Conservation (phyloP, 2,329 filamentous ascomycete species). For the Fusarium sororula region DNA sequence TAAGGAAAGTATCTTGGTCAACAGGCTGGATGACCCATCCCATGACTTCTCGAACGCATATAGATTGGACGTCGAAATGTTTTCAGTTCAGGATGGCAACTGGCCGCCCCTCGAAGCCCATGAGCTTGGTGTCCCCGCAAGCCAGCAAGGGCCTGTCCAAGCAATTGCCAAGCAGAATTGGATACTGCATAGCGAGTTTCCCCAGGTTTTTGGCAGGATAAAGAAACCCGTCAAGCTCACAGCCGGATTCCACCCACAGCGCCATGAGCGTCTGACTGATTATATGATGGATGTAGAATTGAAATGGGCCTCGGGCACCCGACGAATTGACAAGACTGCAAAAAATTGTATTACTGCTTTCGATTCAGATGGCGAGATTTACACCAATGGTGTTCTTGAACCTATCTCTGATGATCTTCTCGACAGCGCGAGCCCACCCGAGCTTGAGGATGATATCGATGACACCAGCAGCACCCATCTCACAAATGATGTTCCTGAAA, state of each 20-base stretch:
- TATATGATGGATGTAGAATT: constrained; percentile 61
- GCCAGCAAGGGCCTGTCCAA: constrained; percentile 28
- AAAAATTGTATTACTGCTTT: constrained; percentile 56
- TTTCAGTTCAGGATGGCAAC: constrained; percentile 57
- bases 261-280: constrained; percentile 48
- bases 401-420: constrained; percentile 29
- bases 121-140: constrained; percentile 44
- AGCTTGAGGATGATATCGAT: constrained; percentile 23
- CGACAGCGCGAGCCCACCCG: constrained; percentile 21
- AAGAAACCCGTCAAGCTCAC: constrained; percentile 49
- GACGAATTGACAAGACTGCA: constrained; percentile 53
- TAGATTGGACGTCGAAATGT: constrained; percentile 61
- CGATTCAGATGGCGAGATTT: constrained; percentile 46
- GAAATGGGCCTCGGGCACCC: constrained; percentile 55
- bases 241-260: constrained; percentile 36
- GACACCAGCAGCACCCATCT: constrained; percentile 4
- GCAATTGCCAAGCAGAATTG: constrained; percentile 44
- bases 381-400: constrained; percentile 37
- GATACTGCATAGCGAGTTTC: constrained; percentile 54
- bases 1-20: constrained; percentile 60
- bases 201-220: constrained; percentile 54
- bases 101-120: constrained; percentile 63
- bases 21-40: constrained; percentile 56
- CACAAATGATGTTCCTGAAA: constrained; percentile 15
- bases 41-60: constrained; percentile 62